Evolutionary conservation across 306 rosid genomes (phyloP), one percentile per base, ranked within the genome.

Genomic region (Begonia loranthoides): DNA sequence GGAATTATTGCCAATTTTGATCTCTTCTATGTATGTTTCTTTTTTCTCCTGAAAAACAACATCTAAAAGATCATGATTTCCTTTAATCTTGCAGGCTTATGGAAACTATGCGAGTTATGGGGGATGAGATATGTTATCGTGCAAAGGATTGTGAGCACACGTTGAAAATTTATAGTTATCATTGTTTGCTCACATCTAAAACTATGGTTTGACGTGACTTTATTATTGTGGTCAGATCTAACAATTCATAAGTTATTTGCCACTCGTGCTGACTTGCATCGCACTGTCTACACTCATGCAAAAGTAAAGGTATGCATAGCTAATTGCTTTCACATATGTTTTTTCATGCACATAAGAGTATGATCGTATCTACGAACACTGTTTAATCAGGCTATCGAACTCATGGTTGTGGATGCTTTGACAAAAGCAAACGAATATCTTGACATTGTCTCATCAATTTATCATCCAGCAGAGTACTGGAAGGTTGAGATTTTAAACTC

Each of bases 201-300:
- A 28, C 36, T 28, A 28, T 28, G 36, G 36, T 28, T 4, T 28
- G 36, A 28, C 1, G 36, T 28, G 9, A 28, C 36, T 57, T 72
- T 60, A 53, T 57, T 50, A 40, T 61, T 49, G 65, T 59, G 70
- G 12, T 53, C 64, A 90, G 97, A 80, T 69, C 95, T 82, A 47
- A 79, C 85, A 13, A 44, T 85, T 65, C 94, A 85, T 78, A 90
- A 90, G 71, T 68, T 90, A 67, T 85, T 90, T 60, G 60, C 83
- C 63, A 90, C 90, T 64, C 95, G 94, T 10, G 97, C 97, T 60
- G 95, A 85, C 81, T 73, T 90, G 66, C 71, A 79, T 65, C 87
- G 95, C 66, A 90, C 94, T 16, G 95, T 85, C 51, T 90, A 85
- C 75, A 74, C 63, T 9, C 95, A 90, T 68, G 72, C 97, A 24